A percentile compares a stretch with the other conserved stretches of the same genome.
phyloP scores from a whole-genome alignment of 768 basidiomycete species.

The Mycena rebaudengoi region DNA sequence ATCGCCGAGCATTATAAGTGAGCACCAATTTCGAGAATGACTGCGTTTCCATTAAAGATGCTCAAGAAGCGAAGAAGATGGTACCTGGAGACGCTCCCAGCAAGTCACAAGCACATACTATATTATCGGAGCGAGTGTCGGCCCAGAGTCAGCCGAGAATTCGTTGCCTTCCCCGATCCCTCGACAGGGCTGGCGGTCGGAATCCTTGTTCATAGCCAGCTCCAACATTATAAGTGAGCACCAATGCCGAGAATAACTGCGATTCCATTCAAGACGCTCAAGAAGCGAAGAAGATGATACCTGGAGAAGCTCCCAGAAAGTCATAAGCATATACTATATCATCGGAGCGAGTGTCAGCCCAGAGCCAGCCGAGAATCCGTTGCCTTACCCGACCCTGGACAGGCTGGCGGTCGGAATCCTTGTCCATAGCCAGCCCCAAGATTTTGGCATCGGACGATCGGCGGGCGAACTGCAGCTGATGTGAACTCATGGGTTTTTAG shows the following conservation, averaged over 20 bases:
- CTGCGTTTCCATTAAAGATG: not conserved
- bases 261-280: not conserved
- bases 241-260: not conserved
- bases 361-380: not conserved
- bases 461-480: too few species aligned
- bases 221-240: not conserved
- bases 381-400: not conserved
- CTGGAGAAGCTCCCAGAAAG: not conserved
- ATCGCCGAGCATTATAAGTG: too few species aligned
- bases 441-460: too few species aligned
- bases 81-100: not conserved
- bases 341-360: slow-evolving; percentile 1
- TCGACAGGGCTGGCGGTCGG: not conserved
- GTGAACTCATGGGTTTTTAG: too few species aligned
- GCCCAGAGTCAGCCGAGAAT: slow-evolving; percentile 1
- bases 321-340: not conserved
- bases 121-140: not conserved
- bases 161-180: not conserved
- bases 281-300: not conserved
- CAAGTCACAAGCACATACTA: not conserved
- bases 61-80: not conserved
- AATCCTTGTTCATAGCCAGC: not conserved
- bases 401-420: not conserved
- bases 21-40: not conserved
- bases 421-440: not conserved